Base-by-base conservation (phyloP, 768 basidiomycete genomes). In the Lactarius quietus region DNA sequence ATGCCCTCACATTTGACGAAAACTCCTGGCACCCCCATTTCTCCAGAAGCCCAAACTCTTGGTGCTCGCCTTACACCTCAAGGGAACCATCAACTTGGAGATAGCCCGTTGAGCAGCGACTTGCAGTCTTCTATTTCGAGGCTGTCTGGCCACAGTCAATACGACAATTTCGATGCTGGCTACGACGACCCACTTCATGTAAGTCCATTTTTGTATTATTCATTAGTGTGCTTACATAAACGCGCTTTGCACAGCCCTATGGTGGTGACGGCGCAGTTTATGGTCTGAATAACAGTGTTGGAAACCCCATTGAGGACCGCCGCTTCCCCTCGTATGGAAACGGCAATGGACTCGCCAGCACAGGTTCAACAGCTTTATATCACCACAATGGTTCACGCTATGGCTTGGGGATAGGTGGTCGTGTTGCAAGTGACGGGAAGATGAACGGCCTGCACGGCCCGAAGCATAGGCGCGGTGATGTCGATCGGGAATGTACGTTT, bases 391-490 rank as follows among this genome's bases (percentile, higher is more conserved):
- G 86, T 2, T 81, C 89, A 63, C 87, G 91, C 69, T 93, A 92
- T 69, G 90, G 90, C 43, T 75, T 90, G 38, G 85, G 85, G 39
- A 72, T 87, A 57, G 83, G 85, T 38, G 77, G 79, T 12, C 83
- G 90, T 43, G 78, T 80, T 18, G 75, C 75, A 67, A 80, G 81
- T 53, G 79, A 92, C 69, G 77, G 85, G 62, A 94, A 94, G 76
- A 92, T 93, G 86, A 93, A 92, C 71, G 92, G 93, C 26, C 75
- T 95, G 53, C 92, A 93, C 72, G 95, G 95, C 52, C 86, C 93
- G 59, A 96, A 96, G 78, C 95, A 95, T 79, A 96, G 95, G 79
- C 85, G 95, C 15, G 93, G 93, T 43, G 93, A 97, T 71, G 83
- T 94, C 72, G 93, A 96, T 75, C 87, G 94, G 70, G 87, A 93